Base-by-base conservation (phyloP, 2,329 filamentous ascomycete genomes). In the Colletotrichum sp. region DNA sequence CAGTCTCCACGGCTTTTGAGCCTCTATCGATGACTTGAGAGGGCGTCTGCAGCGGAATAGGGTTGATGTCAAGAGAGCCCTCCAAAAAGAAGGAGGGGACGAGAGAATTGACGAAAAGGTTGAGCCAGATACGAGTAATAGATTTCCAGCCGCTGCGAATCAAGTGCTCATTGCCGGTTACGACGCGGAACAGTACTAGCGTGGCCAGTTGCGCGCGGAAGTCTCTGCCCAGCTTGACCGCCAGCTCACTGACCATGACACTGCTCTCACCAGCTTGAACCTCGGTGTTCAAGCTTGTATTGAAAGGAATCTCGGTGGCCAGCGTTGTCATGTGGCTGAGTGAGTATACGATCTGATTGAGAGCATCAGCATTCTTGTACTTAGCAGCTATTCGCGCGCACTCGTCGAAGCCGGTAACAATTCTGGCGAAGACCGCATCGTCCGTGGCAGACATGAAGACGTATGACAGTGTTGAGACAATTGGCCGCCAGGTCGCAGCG, bases 391-490 rank as follows among this genome's bases (percentile, higher is more conserved):
- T 98, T 73, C 95, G 93, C 21, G 97, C 96, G 82, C 96, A 98
- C 82, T 99, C 96, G 78, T 98, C 95, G 80, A 99, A 99, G 3
- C 97, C 97, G 62, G 94, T 94, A 33, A 98, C 95, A 21, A 99
- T 94, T 73, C 97, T 92, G 43, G 95, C 95, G 81, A 98, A 99
- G 5, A 99, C 97, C 1, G 96, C 90, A 82, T 99, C 97, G 80
- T 99, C 97, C 0, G 95, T 98, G 18, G 97, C 97, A 43, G 96
- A 98, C 93, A 98, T 98, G 86, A 99, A 99, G 5, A 99, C 97
- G 81, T 98, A 99, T 15, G 97, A 97, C 69, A 99, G 87, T 0
- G 97, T 98, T 5, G 97, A 96, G 47, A 99, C 90, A 64, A 99
- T 95, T 0, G 97, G 96, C 81, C 92, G 95, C 97, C 97, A 99